Conservation (phyloP, 208 protist genomes). For the Porcisia hertigi region DNA sequence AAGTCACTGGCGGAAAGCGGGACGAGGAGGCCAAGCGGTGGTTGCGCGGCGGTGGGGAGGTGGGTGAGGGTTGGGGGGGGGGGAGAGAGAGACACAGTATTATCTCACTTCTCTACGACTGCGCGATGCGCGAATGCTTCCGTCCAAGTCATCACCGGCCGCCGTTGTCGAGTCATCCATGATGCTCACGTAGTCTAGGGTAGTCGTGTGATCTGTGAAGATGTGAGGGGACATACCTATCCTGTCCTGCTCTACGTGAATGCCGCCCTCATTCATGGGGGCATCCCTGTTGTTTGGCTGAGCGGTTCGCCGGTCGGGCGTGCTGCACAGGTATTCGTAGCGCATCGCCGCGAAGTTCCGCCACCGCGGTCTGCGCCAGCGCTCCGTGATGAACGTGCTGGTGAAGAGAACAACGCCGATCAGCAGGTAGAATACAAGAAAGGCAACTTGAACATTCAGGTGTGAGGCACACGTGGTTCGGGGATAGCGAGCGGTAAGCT, state of each 20-base stretch:
- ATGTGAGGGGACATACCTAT: background rate
- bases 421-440: conserved; percentile 48
- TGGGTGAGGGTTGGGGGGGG: too few relatives aligned
- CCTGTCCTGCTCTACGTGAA: conserved; percentile 7
- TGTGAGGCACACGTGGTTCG: conserved; percentile 38
- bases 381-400: conserved; percentile 68
- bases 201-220: conserved; percentile 23
- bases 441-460: conserved; percentile 49
- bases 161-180: conserved; percentile 18
- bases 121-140: background rate
- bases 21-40: too few relatives aligned
- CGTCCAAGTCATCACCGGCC: background rate
- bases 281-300: conserved; percentile 14
- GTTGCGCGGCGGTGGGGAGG: too few relatives aligned
- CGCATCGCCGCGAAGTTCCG: conserved; percentile 36
- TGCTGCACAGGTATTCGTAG: conserved; percentile 23
- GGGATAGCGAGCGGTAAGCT: background rate
- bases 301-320: background rate
- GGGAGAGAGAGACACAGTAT: background rate
- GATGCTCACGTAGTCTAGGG: conserved; percentile 25
- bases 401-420: conserved; percentile 35
- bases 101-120: background rate
- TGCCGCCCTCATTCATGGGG: conserved; percentile 4
- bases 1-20: too few relatives aligned
- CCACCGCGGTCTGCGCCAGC: conserved; percentile 55